Conservation (phyloP, 2,329 filamentous ascomycete genomes). For the Penicillium sclerotiorum region DNA sequence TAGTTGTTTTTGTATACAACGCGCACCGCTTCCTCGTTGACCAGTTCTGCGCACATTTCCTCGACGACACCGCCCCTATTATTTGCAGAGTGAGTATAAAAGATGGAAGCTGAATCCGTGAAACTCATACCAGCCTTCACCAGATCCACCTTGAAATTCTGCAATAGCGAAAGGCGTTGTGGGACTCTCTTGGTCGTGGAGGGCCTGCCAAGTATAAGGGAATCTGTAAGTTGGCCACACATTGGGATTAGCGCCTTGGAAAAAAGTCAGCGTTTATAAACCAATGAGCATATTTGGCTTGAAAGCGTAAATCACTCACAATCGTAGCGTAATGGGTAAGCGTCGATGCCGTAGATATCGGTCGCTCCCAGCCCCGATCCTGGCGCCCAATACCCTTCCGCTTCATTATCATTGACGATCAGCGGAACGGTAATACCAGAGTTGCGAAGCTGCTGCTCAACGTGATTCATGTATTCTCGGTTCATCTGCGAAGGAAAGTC, state of each 20-base stretch:
- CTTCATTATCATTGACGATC: constrained; percentile 69
- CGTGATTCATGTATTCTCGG: constrained; percentile 66
- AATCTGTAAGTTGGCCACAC: constrained; percentile 26
- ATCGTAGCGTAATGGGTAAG: constrained; percentile 29
- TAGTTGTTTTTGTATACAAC: constrained; percentile 77
- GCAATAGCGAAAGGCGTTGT: constrained; percentile 27
- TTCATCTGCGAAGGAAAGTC: constrained; percentile 43
- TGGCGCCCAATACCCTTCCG: constrained; percentile 63
- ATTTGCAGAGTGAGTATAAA: too few relatives aligned
- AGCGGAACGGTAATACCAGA: constrained; percentile 72
- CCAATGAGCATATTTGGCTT: neutral
- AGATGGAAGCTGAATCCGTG: too few relatives aligned
- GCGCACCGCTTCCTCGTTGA: constrained; percentile 34
- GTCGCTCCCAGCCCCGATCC: constrained; percentile 41
- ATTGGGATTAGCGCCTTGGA: constrained; percentile 17
- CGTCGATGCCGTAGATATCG: constrained; percentile 53
- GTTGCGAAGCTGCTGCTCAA: constrained; percentile 65
- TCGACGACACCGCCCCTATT: constrained; percentile 13
- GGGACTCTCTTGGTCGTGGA: constrained; percentile 27
- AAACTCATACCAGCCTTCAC: constrained; percentile 22
- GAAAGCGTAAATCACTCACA: constrained; percentile 12
- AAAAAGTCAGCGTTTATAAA: neutral
- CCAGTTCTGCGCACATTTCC: constrained; percentile 14
- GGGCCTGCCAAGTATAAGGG: constrained; percentile 23
- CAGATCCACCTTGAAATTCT: constrained; percentile 29